Conservation (phyloP, 768 basidiomycete genomes). For the Coprinopsis strossmayeri region DNA sequence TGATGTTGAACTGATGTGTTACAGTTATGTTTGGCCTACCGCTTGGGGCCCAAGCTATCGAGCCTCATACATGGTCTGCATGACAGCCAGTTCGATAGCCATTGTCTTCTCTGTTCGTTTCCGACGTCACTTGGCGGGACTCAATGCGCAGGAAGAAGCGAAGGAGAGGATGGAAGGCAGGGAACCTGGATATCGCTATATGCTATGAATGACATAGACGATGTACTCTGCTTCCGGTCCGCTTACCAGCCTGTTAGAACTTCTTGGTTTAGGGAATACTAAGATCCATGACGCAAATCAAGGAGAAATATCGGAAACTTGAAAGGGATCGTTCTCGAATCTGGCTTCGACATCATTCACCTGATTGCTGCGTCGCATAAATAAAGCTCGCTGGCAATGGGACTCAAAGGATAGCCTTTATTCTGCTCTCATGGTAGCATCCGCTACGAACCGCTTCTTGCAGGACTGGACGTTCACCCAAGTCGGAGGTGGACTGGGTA, state of each 20-base stretch:
- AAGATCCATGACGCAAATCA: no score
- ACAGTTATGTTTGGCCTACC: slow-evolving; percentile 62
- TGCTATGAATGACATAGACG: no score
- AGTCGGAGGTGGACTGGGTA: slow-evolving; percentile 52
- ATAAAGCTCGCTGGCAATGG: no score
- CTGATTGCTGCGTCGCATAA: background rate
- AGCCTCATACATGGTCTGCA: slow-evolving; percentile 69
- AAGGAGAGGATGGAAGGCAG: slow-evolving; percentile 28
- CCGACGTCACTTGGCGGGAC: slow-evolving; percentile 31
- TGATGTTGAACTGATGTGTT: background rate
- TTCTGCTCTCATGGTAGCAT: slow-evolving; percentile 4
- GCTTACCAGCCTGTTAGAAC: no score
- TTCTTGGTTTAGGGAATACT: no score
- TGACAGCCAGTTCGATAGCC: slow-evolving; percentile 43
- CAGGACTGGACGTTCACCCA: slow-evolving; percentile 64
- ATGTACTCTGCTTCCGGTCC: no score
- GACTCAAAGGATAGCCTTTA: no score
- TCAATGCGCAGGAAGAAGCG: slow-evolving; percentile 34
- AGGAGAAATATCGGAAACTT: slow-evolving; percentile 27
- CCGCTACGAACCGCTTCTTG: slow-evolving; percentile 17
- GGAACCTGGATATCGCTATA: slow-evolving; percentile 37
- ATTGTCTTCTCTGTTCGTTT: slow-evolving; percentile 48
- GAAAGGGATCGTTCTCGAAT: slow-evolving; percentile 10
- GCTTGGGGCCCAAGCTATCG: slow-evolving; percentile 67
- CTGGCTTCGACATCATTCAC: background rate